Percentiles rank a stretch among this genome's conserved stretches.
Evolutionary conservation across 495 filamentous ascomycete species (phyloP).

Genomic region (Aspergillus ostianus): DNA sequence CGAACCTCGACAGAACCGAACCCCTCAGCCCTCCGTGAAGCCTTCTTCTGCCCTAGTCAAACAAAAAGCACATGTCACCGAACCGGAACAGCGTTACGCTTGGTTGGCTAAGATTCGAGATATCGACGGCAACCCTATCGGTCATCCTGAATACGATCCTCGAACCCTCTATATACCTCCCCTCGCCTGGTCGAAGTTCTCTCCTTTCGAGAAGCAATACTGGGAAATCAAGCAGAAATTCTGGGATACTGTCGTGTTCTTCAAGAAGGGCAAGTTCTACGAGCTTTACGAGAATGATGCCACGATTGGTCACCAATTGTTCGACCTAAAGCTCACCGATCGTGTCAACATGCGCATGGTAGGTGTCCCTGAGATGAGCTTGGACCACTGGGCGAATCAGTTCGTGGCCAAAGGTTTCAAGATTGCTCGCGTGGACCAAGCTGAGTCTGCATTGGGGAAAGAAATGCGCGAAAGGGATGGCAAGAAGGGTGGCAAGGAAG

Average conservation of each 20-base stretch:
- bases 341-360: slow-evolving; percentile 99
- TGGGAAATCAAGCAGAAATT: slow-evolving; percentile 99
- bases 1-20: slow-evolving; percentile 56
- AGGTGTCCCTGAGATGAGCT: slow-evolving; percentile 84
- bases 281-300: slow-evolving; percentile 98
- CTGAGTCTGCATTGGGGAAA: slow-evolving; percentile 91
- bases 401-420: slow-evolving; percentile 95
- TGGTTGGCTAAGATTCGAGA: slow-evolving; percentile 88
- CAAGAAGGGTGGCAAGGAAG: slow-evolving; percentile 58
- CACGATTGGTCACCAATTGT: slow-evolving; percentile 93
- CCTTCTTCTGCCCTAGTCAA: slow-evolving; percentile 58
- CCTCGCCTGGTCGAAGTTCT: slow-evolving; percentile 71
- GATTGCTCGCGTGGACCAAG: slow-evolving; percentile 94
- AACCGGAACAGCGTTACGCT: slow-evolving; percentile 77
- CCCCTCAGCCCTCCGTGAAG: slow-evolving; percentile 34
- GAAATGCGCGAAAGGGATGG: slow-evolving; percentile 92
- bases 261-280: slow-evolving; percentile 99
- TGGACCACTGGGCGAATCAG: slow-evolving; percentile 91
- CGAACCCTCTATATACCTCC: slow-evolving; percentile 86
- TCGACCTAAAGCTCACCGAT: slow-evolving; percentile 97
- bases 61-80: slow-evolving; percentile 70
- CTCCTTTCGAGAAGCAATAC: slow-evolving; percentile 95
- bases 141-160: slow-evolving; percentile 91
- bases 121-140: slow-evolving; percentile 72
- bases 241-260: slow-evolving; percentile 97